These are phyloP conservation scores for Marchantia polymorpha DNA, from an alignment of 225 moss, liverwort and hornwort species.

Conservation along the genomic window DNA sequence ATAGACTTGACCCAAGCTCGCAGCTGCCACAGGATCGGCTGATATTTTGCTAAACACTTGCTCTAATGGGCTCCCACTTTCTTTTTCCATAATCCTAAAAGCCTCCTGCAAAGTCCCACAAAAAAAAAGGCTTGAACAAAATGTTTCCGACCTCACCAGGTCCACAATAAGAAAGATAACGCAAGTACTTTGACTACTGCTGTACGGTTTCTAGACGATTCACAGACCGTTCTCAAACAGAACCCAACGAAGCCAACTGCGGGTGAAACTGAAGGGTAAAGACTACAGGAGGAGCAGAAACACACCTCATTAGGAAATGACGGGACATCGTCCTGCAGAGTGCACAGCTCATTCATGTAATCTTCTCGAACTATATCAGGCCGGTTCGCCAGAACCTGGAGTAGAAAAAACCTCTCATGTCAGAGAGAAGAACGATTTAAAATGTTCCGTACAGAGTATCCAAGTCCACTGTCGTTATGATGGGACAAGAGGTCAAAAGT, in stretches of 20 bases:
- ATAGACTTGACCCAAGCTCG: constrained; percentile 98
- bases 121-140: neutral
- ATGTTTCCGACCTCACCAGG: neutral
- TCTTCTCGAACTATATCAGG: constrained; percentile 98
- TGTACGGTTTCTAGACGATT: too few relatives aligned
- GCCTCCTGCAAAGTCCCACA: constrained; percentile 48
- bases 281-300: neutral
- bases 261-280: neutral
- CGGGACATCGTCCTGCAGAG: constrained; percentile 91
- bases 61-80: constrained; percentile 77
- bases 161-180: neutral
- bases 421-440: neutral
- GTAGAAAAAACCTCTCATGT: neutral
- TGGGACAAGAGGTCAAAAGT: neutral
- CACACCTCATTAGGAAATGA: constrained; percentile 71
- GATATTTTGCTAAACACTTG: constrained; percentile 82
- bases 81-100: constrained; percentile 81
- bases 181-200: too few relatives aligned
- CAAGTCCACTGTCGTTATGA: neutral
- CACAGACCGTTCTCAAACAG: too few relatives aligned
- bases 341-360: constrained; percentile 97
- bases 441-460: neutral
- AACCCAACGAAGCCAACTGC: too few relatives aligned
- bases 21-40: constrained; percentile 78
- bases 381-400: constrained; percentile 91